Evolutionary conservation across 345 rosid genomes (phyloP), one percentile per base, ranked within the genome.

Genomic region (Dovyalis caffra): DNA sequence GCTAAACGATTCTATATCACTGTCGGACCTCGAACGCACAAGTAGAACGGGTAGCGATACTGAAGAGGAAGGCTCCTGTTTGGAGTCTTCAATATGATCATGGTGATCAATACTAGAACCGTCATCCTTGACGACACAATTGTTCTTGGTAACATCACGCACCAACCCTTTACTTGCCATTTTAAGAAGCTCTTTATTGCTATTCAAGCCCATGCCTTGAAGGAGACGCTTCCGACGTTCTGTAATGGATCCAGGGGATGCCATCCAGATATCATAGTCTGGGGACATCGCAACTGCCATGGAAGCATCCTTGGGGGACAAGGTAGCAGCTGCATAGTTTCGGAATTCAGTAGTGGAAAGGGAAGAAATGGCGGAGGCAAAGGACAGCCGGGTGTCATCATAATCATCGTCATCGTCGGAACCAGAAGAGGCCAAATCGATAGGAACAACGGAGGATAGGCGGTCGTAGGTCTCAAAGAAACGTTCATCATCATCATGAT

Each of bases 251-350:
- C 94, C 93, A 2, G 98, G 99, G 11, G 91, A 88, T n/a, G 94
- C 76, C 96, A 87, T 90, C 97, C 98, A 95, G 15, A 93, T 68
- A 60, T 93, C 85, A 70, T 95, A 95, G 16, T 93, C 88, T 18
- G 85, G 88, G 5, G 82, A 75, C 82, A 84, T 80, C 21, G 83
- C 23, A 0, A 38, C 37, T 11, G 82, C 70, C n/a, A 43, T 16
- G 47, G 47, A 43, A 43, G 18, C 47, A 43, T 43, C 11, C 5
- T 43, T 14, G 18, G 47, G 47, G 47, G 47, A 43, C 47, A 43
- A 0, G 67, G 74, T 65, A 40, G 85, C 51, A 3, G 75, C 21
- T 6, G 71, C 45, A 61, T 76, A 68, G 61, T 61, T 79, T 0
- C 84, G 85, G 58, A 49, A 83, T 25, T 78, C 69, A 4, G 77